phyloP scores from a whole-genome alignment of 345 rosid species.

The Litchi chinensis region DNA sequence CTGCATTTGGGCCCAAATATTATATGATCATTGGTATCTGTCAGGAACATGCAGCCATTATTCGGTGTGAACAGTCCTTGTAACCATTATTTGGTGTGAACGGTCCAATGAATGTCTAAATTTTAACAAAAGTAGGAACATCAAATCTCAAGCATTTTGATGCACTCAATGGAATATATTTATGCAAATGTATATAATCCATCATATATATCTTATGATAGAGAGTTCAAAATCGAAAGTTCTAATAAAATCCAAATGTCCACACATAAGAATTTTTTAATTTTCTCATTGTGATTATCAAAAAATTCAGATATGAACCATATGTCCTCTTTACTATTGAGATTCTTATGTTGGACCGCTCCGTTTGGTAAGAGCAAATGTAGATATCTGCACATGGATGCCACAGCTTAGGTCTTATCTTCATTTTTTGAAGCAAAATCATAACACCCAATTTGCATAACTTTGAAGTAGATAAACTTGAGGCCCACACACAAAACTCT shows the following conservation, averaged over 20 bases:
- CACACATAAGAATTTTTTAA: neutral
- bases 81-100: no score
- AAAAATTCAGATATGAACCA: neutral
- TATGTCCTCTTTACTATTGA: neutral
- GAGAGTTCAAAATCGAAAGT: neutral
- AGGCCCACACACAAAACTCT: conserved; percentile 37
- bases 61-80: no score
- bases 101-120: no score
- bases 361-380: conserved; percentile 9
- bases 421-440: conserved; percentile 25
- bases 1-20: neutral
- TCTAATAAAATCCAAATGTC: neutral
- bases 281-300: neutral
- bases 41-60: neutral
- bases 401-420: conserved; percentile 31
- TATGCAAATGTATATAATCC: no score
- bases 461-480: conserved; percentile 26
- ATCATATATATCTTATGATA: neutral
- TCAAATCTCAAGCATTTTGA: no score
- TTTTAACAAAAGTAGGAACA: no score
- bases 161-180: no score
- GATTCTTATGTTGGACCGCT: neutral
- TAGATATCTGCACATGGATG: conserved; percentile 1
- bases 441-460: conserved; percentile 26
- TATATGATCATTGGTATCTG: neutral